phyloP scores from a whole-genome alignment of 148 eudicot species.

The Cornus controversa region DNA sequence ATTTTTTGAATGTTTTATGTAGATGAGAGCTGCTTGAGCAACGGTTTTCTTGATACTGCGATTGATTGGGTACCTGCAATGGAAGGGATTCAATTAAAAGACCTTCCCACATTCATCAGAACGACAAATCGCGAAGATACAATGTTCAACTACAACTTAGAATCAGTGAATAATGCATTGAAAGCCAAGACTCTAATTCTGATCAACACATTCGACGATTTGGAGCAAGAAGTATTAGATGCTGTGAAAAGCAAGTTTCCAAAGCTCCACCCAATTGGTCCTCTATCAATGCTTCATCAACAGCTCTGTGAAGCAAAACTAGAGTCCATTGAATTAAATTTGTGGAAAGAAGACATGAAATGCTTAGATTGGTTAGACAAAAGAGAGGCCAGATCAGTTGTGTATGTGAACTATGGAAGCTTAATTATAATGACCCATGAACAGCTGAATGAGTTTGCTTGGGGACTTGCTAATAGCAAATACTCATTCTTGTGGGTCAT shows the following conservation, averaged over 20 bases:
- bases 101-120: conserved; percentile 21
- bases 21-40: conserved; percentile 23
- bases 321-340: conserved; percentile 17
- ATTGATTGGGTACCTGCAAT: conserved; percentile 26
- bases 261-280: conserved; percentile 15
- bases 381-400: conserved; percentile 24
- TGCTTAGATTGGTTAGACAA: conserved; percentile 49
- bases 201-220: conserved; percentile 28
- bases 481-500: conserved; percentile 27
- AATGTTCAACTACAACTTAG: conserved; percentile 20
- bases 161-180: conserved; percentile 12
- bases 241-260: conserved; percentile 4
- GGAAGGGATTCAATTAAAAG: conserved; percentile 18
- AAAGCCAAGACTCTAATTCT: conserved; percentile 1
- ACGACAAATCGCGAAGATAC: conserved; percentile 14
- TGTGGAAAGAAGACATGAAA: conserved; percentile 43
- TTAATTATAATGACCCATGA: conserved; percentile 11
- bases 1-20: neutral
- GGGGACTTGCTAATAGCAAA: conserved; percentile 30
- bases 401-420: conserved; percentile 33
- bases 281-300: conserved; percentile 2
- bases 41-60: conserved; percentile 22
- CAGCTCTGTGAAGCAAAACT: conserved; percentile 1
- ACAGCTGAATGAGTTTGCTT: conserved; percentile 28
- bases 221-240: conserved; percentile 20